These are phyloP conservation scores for Fagus sylvatica DNA, from an alignment of 306 rosid species.

Conservation along the genomic window DNA sequence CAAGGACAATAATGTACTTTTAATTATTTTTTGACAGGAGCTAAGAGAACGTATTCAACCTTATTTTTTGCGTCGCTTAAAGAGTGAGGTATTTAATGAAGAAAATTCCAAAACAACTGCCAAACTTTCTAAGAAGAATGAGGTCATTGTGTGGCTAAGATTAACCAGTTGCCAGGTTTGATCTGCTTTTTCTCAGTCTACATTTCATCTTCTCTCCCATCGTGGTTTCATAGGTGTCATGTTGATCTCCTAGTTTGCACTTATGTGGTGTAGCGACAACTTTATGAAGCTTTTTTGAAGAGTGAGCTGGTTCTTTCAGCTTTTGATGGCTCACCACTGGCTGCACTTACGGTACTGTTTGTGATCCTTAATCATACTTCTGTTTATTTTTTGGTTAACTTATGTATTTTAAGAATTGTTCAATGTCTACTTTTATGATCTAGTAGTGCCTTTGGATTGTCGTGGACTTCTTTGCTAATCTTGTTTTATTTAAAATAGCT, in stretches of 20 bases:
- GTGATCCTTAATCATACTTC: slow-evolving; percentile 16
- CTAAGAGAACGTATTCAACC: slow-evolving; percentile 83
- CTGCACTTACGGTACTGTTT: slow-evolving; percentile 76
- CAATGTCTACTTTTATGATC: neutral
- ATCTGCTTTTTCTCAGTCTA: slow-evolving; percentile 14
- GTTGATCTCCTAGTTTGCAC: slow-evolving; percentile 6
- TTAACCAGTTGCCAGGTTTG: slow-evolving; percentile 77
- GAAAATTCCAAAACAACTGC: slow-evolving; percentile 47
- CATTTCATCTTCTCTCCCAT: neutral
- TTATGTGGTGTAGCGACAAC: slow-evolving; percentile 56
- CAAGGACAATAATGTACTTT: neutral
- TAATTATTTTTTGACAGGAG: slow-evolving; percentile 40
- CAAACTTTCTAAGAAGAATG: slow-evolving; percentile 77
- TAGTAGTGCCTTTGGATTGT: neutral
- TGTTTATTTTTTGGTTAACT: neutral
- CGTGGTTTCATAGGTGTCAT: neutral
- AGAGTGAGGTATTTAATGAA: slow-evolving; percentile 82
- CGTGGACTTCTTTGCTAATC: neutral
- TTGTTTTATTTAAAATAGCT: neutral
- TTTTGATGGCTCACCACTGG: slow-evolving; percentile 88
- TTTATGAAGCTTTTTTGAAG: slow-evolving; percentile 77
- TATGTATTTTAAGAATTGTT: neutral
- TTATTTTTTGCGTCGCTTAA: slow-evolving; percentile 80
- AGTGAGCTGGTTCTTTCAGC: slow-evolving; percentile 92
- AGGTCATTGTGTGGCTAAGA: slow-evolving; percentile 86